Conservation (phyloP, 2,329 filamentous ascomycete species). For the Stemphylium beticola region DNA sequence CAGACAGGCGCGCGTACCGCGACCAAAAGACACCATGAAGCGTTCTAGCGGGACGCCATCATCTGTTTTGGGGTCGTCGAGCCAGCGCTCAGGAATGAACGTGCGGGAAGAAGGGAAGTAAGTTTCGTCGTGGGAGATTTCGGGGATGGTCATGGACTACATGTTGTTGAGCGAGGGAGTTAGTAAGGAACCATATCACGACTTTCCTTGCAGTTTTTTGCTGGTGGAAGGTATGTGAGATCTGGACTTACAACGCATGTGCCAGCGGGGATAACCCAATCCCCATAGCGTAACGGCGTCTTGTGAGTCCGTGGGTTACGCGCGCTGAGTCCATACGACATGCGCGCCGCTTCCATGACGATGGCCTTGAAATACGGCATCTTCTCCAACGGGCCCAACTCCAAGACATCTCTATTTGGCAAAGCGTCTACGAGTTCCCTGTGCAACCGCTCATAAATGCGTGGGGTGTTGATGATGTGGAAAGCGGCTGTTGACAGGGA, state of each 20-base stretch:
- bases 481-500: constrained; percentile 37
- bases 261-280: constrained; percentile 42
- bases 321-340: constrained; percentile 50
- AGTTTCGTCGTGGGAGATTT: constrained; percentile 43
- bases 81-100: constrained; percentile 53
- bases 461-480: constrained; percentile 42
- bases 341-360: constrained; percentile 41
- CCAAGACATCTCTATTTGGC: constrained; percentile 31
- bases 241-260: constrained; percentile 38
- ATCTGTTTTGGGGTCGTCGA: constrained; percentile 34
- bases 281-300: constrained; percentile 27
- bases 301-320: constrained; percentile 45
- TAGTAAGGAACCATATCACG: not conserved
- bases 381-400: constrained; percentile 26
- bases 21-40: constrained; percentile 51
- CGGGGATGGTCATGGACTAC: constrained; percentile 45
- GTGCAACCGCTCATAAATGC: constrained; percentile 40
- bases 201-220: too few species aligned
- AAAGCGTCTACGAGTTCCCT: constrained; percentile 38
- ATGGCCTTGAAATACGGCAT: constrained; percentile 17
- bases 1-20: constrained; percentile 52
- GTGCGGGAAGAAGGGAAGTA: constrained; percentile 46
- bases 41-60: constrained; percentile 46
- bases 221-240: not conserved
- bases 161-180: not conserved